Evolutionary conservation across 2,329 filamentous ascomycete genomes (phyloP).

Genomic region (Claviceps fusiformis): DNA sequence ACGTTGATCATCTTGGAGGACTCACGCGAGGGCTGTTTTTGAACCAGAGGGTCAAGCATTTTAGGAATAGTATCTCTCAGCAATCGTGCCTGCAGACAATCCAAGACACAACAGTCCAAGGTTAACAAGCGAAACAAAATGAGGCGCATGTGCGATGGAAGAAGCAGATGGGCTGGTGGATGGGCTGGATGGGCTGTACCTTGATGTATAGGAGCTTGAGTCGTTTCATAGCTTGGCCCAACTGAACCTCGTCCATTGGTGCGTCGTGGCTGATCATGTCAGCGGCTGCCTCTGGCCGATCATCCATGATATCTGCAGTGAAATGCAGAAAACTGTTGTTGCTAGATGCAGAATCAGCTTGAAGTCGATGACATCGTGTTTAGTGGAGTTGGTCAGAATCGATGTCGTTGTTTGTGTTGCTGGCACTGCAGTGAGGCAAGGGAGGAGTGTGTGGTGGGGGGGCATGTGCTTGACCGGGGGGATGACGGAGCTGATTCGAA

Average conservation of each 20-base stretch:
- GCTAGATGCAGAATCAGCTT: background rate
- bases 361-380: background rate
- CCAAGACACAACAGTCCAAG: background rate
- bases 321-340: background rate
- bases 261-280: background rate
- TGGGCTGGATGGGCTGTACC: slow-evolving; percentile 19
- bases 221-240: slow-evolving; percentile 34
- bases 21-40: slow-evolving; percentile 38
- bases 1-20: slow-evolving; percentile 1
- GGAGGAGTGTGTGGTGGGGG: background rate
- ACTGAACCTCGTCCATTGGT: slow-evolving; percentile 33
- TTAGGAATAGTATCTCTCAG: slow-evolving; percentile 24
- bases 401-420: background rate
- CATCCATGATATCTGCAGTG: slow-evolving; percentile 3
- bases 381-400: background rate
- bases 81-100: slow-evolving; percentile 16
- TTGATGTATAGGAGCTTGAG: slow-evolving; percentile 42
- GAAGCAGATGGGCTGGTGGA: background rate
- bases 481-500: background rate
- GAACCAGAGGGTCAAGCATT: slow-evolving; percentile 33
- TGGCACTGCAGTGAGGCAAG: background rate
- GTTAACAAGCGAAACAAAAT: slow-evolving; percentile 7
- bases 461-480: background rate
- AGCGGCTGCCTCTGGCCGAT: background rate
- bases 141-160: background rate